Conservation (phyloP, 2,329 filamentous ascomycete species). For the Xenoacremonium recifei region DNA sequence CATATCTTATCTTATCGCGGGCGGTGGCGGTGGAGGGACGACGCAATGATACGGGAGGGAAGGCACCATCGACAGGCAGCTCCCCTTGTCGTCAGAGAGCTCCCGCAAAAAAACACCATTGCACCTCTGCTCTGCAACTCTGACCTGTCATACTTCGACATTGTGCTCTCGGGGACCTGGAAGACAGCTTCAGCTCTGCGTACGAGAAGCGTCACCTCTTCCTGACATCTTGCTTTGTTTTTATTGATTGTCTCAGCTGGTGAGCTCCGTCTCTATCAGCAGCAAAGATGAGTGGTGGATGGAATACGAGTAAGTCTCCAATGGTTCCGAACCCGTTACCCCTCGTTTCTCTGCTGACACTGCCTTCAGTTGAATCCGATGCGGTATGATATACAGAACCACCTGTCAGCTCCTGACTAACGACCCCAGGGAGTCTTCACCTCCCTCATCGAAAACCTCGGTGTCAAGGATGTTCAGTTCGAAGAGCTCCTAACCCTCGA, state of each 20-base stretch:
- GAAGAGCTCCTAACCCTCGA: slow-evolving; percentile 94
- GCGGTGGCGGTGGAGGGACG: slow-evolving; percentile 10
- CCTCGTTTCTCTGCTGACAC: too few relatives aligned
- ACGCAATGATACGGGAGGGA: too few relatives aligned
- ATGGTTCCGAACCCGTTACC: background rate
- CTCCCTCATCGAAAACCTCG: slow-evolving; percentile 86
- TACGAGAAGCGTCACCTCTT: too few relatives aligned
- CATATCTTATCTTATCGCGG: slow-evolving; percentile 5
- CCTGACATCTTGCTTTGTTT: background rate
- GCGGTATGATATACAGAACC: slow-evolving; percentile 59
- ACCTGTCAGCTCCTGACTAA: slow-evolving; percentile 6
- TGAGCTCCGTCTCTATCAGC: background rate
- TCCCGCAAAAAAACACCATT: slow-evolving; percentile 10
- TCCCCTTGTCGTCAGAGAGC: slow-evolving; percentile 2
- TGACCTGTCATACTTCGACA: too few relatives aligned
- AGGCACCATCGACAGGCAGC: slow-evolving; percentile 2
- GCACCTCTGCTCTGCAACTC: background rate
- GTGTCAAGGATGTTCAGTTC: slow-evolving; percentile 91
- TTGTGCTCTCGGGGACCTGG: too few relatives aligned
- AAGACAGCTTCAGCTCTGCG: too few relatives aligned
- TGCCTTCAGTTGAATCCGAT: slow-evolving; percentile 79
- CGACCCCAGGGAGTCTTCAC: slow-evolving; percentile 84
- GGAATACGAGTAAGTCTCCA: slow-evolving; percentile 77
- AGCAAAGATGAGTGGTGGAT: slow-evolving; percentile 70
- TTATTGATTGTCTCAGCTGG: background rate